These are phyloP conservation scores for Diaporthe vexans DNA, from an alignment of 2,329 filamentous ascomycete genomes.

Conservation along the genomic window DNA sequence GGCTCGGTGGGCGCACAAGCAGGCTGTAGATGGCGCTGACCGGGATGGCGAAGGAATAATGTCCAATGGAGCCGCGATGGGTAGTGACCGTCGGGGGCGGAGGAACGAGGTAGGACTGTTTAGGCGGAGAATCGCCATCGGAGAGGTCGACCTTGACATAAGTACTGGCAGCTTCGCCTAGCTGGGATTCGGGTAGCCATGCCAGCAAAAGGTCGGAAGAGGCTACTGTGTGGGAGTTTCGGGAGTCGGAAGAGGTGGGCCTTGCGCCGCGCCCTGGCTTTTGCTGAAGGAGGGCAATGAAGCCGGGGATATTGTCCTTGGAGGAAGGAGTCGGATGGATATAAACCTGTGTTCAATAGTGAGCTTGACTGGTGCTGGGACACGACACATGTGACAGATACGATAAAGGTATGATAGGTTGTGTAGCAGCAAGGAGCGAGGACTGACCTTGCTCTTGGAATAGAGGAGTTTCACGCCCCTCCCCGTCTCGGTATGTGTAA, in stretches of 20 bases:
- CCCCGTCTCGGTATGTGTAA: conserved; percentile 82
- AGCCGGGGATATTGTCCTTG: conserved; percentile 96
- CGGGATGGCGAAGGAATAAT: conserved; percentile 93
- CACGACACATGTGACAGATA: neutral
- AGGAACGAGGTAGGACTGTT: conserved; percentile 90
- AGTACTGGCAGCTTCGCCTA: conserved; percentile 87
- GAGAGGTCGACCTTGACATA: conserved; percentile 97
- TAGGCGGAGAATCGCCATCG: conserved; percentile 84
- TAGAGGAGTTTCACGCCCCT: conserved; percentile 93
- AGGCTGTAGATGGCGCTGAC: conserved; percentile 92
- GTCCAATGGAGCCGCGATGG: conserved; percentile 78
- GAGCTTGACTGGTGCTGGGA: conserved; percentile 28
- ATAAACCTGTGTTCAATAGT: conserved; percentile 77
- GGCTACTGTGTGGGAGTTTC: conserved; percentile 57
- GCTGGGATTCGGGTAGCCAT: conserved; percentile 91
- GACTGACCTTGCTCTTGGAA: conserved; percentile 90
- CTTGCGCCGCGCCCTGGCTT: conserved; percentile 67
- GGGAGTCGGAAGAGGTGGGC: conserved; percentile 60
- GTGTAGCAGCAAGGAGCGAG: neutral
- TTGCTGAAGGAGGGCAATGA: conserved; percentile 93
- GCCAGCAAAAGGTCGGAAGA: conserved; percentile 86
- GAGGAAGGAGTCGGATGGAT: conserved; percentile 93
- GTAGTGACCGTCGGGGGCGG: conserved; percentile 88
- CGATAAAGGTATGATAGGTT: neutral
- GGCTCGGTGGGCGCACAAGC: conserved; percentile 88